Percentiles rank a stretch among this genome's conserved stretches.
Evolutionary conservation across 495 filamentous ascomycete genomes (phyloP).

Genomic region (Durotheca rogersii): DNA sequence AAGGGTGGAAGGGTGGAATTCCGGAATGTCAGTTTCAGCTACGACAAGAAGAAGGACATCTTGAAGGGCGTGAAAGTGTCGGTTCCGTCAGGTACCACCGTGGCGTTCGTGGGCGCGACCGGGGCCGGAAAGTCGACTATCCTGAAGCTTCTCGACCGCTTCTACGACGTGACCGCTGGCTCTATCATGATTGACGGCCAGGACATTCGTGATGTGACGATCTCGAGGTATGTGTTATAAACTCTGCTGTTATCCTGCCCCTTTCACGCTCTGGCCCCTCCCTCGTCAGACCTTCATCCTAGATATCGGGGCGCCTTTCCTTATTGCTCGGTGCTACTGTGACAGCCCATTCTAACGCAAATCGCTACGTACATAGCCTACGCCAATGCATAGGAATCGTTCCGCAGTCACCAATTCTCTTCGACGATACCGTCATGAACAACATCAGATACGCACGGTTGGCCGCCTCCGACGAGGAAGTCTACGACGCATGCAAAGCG

Average conservation of each 20-base stretch:
- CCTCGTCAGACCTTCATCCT: too few species aligned
- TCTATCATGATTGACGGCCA: conserved; percentile 72
- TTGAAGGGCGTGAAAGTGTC: conserved; percentile 65
- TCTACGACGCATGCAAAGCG: conserved; percentile 68
- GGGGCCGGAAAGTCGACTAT: conserved; percentile 78
- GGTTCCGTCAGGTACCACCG: conserved; percentile 60
- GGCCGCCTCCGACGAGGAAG: conserved; percentile 60
- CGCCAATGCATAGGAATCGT: conserved; percentile 71
- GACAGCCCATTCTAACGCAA: conserved; percentile 6
- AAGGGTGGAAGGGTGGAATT: conserved; percentile 64
- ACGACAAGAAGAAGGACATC: conserved; percentile 66
- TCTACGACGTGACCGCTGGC: conserved; percentile 67
- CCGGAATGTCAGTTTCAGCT: conserved; percentile 65
- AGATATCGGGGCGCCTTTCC: background rate
- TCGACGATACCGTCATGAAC: conserved; percentile 72
- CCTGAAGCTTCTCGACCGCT: conserved; percentile 67
- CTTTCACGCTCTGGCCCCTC: too few species aligned
- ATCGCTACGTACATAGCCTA: conserved; percentile 48
- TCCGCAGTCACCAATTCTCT: conserved; percentile 66
- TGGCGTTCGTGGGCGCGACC: conserved; percentile 76
- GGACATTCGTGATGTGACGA: conserved; percentile 66
- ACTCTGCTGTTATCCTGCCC: too few species aligned
- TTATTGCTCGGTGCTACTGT: background rate
- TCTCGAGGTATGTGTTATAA: conserved; percentile 55
- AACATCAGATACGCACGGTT: conserved; percentile 70